Percentiles rank a stretch among this genome's conserved stretches.
These are phyloP conservation scores for Moesziomyces antarcticus DNA, from an alignment of 1,284 basidiomycete species.

Conservation along the genomic window DNA sequence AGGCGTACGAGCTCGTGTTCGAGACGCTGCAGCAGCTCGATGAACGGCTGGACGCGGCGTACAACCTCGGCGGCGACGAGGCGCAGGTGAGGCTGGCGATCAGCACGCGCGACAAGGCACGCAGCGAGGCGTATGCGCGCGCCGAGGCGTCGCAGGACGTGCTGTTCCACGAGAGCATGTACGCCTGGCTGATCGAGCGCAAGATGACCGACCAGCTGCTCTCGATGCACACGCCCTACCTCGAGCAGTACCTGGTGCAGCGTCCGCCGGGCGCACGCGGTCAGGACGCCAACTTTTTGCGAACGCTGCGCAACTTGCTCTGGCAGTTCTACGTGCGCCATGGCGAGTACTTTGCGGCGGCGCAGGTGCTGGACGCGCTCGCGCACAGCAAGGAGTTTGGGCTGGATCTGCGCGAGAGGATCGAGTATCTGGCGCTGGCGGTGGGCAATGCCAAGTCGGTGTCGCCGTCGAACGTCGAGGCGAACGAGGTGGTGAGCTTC, in stretches of 20 bases:
- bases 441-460: slow-evolving; percentile 87
- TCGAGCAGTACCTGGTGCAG: slow-evolving; percentile 86
- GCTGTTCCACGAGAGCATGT: slow-evolving; percentile 92
- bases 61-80: slow-evolving; percentile 40
- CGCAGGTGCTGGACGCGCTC: slow-evolving; percentile 84
- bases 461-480: slow-evolving; percentile 71
- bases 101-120: slow-evolving; percentile 58
- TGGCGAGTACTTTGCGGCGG: slow-evolving; percentile 80
- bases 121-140: slow-evolving; percentile 52
- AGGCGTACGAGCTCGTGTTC: slow-evolving; percentile 75
- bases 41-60: slow-evolving; percentile 67
- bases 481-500: slow-evolving; percentile 86
- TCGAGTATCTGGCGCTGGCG: slow-evolving; percentile 73
- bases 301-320: slow-evolving; percentile 79
- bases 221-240: slow-evolving; percentile 74
- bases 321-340: slow-evolving; percentile 90
- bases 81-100: slow-evolving; percentile 57
- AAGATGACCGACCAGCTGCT: slow-evolving; percentile 87
- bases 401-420: slow-evolving; percentile 57
- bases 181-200: slow-evolving; percentile 88
- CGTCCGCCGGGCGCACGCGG: slow-evolving; percentile 75
- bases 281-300: slow-evolving; percentile 34
- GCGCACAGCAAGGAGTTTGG: slow-evolving; percentile 84
- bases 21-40: slow-evolving; percentile 85
- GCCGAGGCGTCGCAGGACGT: slow-evolving; percentile 87